Evolutionary conservation across 495 filamentous ascomycete genomes (phyloP), one percentile per base, ranked within the genome.

Genomic region (Tuber microsphaerosporum): DNA sequence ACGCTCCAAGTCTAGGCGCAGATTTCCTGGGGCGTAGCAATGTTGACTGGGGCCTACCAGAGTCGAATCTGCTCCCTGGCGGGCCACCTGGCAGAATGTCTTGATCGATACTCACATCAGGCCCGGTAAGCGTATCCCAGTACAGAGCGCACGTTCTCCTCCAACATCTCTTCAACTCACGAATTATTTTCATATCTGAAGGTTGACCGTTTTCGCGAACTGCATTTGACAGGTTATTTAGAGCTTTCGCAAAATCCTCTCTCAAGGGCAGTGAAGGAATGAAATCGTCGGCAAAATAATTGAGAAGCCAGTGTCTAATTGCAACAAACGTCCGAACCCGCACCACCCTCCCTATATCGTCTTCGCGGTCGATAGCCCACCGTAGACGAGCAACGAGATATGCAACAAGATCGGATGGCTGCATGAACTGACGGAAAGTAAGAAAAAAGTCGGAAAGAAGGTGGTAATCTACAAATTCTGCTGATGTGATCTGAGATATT

Each of bases 401-500:
- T 70, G 90, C 89, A 20, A 95, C 87, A 5, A 99, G 87, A 77
- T 94, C 91, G 20, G 86, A 85, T 0, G 92, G 86, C 1, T 92
- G 89, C 74, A 98, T 85, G 81, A 97, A 99, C 10, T 90, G 88
- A 39, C 95, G 93, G 79, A 92, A 98, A 1, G 96, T 98, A 51
- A 99, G 89, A 81, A 99, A 99, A 86, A 99, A 99, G 84, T 98
- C 95, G 0, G 96, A 97, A 1, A 99, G 88, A 9, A 99, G 88
- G 82, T 98, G 94, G 84, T 99, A 99, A 83, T 99, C 95, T 76
- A 99, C 89, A 83, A 98, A 97, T 71, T 89, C 92, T 31, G 94
- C 92, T 26, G 96, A 98, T 6, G 95, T 98, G 75, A 99, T 97
- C 84, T 99, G 93, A n/a, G 94, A 94, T 69, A 99, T 92, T 46